Percentiles rank a stretch among this genome's conserved stretches.
These are phyloP conservation scores for Colletotrichum gloeosporioides DNA, from an alignment of 2,329 filamentous ascomycete genomes.

Conservation along the genomic window DNA sequence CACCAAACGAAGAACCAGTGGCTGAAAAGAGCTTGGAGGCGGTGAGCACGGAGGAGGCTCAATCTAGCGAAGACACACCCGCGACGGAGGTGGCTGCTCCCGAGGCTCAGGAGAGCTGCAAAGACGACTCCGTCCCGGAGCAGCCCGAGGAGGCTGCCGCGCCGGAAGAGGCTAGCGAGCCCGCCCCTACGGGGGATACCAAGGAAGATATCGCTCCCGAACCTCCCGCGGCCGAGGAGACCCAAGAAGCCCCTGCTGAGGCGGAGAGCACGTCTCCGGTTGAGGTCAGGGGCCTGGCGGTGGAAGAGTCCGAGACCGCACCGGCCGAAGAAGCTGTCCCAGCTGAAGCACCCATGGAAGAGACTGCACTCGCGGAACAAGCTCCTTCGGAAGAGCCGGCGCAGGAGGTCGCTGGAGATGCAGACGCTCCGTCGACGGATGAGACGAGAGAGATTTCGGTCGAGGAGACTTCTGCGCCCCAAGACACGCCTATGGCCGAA, in stretches of 20 bases:
- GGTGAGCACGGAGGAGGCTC: not conserved
- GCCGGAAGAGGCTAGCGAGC: not conserved
- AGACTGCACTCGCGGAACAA: not conserved
- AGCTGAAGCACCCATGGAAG: not conserved
- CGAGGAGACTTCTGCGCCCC: not conserved
- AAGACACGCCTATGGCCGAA: not conserved
- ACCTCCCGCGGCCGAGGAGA: not conserved
- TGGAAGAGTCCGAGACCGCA: not conserved
- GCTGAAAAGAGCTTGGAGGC: constrained; percentile 15
- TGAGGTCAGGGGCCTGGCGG: not conserved
- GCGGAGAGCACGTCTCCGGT: not conserved
- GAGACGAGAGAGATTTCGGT: not conserved
- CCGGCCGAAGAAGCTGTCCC: not conserved
- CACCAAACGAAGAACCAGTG: constrained; percentile 16
- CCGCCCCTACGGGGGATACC: not conserved
- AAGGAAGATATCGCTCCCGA: not conserved
- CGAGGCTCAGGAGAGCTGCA: not conserved
- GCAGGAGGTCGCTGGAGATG: not conserved
- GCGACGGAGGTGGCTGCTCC: not conserved
- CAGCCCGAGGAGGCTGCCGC: not conserved
- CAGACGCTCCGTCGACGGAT: not conserved
- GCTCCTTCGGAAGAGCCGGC: not conserved
- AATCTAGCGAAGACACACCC: not conserved
- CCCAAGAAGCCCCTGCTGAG: not conserved
- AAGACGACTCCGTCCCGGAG: not conserved